Evolutionary conservation across 192 early-diverging fungal species (phyloP).

Genomic region (Paraglomus brasilianum): DNA sequence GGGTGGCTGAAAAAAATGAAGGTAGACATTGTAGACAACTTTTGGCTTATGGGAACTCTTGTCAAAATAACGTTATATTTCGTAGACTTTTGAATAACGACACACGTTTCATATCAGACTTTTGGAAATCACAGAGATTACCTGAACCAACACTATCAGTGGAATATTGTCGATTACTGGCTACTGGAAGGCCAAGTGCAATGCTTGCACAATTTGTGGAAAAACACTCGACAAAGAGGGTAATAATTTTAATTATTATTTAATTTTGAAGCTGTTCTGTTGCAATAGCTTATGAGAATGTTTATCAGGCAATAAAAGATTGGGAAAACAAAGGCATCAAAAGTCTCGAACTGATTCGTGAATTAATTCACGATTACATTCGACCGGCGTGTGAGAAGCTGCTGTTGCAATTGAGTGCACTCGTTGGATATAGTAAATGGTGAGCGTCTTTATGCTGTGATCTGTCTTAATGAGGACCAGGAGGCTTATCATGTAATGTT

Average conservation of each 20-base stretch:
- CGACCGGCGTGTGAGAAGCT: slow-evolving; percentile 18
- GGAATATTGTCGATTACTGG: slow-evolving; percentile 20
- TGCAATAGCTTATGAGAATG: not conserved
- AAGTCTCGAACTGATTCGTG: slow-evolving; percentile 14
- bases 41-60: too few species aligned
- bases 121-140: not conserved
- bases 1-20: too few species aligned
- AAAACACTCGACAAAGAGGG: slow-evolving; percentile 19
- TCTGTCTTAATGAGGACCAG: not conserved
- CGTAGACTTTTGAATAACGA: too few species aligned
- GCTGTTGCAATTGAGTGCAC: slow-evolving; percentile 14
- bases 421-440: slow-evolving; percentile 33
- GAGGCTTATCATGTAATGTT: not conserved
- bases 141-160: slow-evolving; percentile 13
- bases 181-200: slow-evolving; percentile 24
- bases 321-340: slow-evolving; percentile 30
- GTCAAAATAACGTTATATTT: too few species aligned
- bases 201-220: slow-evolving; percentile 16
- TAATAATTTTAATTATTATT: slow-evolving; percentile 2
- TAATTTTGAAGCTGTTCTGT: not conserved
- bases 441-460: not conserved
- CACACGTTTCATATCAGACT: too few species aligned
- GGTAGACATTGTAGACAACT: too few species aligned
- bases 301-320: slow-evolving; percentile 22
- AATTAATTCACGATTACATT: slow-evolving; percentile 28